These are phyloP conservation scores for Leonotis leonurus DNA, from an alignment of 257 asterid species.

Conservation along the genomic window DNA sequence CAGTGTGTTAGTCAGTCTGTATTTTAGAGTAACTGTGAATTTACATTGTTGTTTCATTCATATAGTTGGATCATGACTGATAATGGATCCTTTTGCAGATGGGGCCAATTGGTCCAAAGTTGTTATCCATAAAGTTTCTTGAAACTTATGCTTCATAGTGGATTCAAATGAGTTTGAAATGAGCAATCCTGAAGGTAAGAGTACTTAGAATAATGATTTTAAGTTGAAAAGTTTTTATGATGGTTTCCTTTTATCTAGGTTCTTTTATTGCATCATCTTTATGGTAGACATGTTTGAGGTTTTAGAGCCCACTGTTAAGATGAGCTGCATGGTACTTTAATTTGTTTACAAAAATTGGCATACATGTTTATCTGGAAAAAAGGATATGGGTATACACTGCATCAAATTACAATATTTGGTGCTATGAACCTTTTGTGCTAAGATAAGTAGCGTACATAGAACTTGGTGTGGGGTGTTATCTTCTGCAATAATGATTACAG, in stretches of 20 bases:
- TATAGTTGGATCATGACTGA: conserved; percentile 15
- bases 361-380: not conserved
- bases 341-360: not conserved
- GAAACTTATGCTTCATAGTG: conserved; percentile 66
- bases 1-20: no score
- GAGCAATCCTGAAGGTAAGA: conserved; percentile 57
- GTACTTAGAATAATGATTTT: conserved; percentile 3
- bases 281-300: not conserved
- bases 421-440: not conserved
- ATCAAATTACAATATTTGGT: not conserved
- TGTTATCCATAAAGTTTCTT: conserved; percentile 71
- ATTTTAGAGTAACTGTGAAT: no score
- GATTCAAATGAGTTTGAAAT: conserved; percentile 55
- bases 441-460: not conserved
- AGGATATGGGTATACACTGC: not conserved
- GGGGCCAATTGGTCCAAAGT: conserved; percentile 63
- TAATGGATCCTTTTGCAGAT: conserved; percentile 41
- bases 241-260: not conserved
- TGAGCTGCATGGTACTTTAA: not conserved
- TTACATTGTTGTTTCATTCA: no score
- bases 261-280: not conserved
- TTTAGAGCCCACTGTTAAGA: not conserved
- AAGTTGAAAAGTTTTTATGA: conserved; percentile 9
- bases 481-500: not conserved
- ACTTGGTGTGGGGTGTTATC: not conserved